Evolutionary conservation across 2,329 filamentous ascomycete species (phyloP).

Genomic region (Xylariomycetidae sp.): DNA sequence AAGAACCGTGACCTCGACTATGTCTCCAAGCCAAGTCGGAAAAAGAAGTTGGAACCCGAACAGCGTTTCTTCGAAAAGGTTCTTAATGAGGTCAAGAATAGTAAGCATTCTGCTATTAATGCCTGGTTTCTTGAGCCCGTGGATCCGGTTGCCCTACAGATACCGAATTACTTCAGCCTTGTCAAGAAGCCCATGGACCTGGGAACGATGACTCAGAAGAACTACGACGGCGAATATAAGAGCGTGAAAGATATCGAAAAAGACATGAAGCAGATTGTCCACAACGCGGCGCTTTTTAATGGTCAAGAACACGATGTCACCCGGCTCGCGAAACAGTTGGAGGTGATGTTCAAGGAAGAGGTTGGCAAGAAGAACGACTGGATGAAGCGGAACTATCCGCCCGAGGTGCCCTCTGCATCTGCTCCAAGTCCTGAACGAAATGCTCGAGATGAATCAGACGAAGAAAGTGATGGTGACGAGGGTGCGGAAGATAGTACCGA

Average conservation of each 20-base stretch:
- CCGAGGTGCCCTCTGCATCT: conserved; percentile 38
- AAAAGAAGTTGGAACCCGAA: conserved; percentile 87
- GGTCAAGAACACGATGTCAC: conserved; percentile 68
- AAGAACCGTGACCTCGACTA: conserved; percentile 91
- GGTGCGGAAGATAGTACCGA: conserved; percentile 37
- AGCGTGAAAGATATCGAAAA: conserved; percentile 80
- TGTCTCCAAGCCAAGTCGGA: conserved; percentile 67
- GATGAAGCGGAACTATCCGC: conserved; percentile 67
- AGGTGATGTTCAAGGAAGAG: conserved; percentile 69
- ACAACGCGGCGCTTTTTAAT: conserved; percentile 93
- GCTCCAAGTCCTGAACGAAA: conserved; percentile 61
- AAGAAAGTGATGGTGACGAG: conserved; percentile 64
- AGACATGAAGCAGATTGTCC: conserved; percentile 77
- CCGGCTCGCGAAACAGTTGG: conserved; percentile 64
- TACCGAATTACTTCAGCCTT: conserved; percentile 86
- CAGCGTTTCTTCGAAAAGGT: conserved; percentile 85
- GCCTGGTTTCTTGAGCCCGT: conserved; percentile 78
- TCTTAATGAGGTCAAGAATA: conserved; percentile 70
- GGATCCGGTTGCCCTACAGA: conserved; percentile 89
- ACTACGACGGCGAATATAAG: conserved; percentile 73
- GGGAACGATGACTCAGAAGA: conserved; percentile 71
- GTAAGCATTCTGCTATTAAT: conserved; percentile 64
- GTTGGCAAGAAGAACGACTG: conserved; percentile 78
- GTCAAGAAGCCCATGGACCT: conserved; percentile 98
- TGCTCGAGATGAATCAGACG: conserved; percentile 67